phyloP scores from a whole-genome alignment of 345 rosid species.

The Nasturtium officinale region DNA sequence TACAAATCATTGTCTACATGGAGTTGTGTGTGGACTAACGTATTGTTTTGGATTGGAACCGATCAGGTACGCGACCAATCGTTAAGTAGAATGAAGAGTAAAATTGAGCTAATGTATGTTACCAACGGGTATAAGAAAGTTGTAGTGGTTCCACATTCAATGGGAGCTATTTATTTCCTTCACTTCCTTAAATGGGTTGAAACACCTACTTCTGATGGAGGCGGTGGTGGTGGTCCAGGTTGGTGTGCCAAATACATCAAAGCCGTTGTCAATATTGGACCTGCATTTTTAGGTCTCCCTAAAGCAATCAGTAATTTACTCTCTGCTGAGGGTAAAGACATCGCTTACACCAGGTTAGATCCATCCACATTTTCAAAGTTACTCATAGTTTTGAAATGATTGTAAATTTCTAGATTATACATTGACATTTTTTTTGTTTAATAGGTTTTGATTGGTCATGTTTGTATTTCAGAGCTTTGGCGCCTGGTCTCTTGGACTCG shows the following conservation, averaged over 20 bases:
- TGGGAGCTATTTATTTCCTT: conserved; percentile 76
- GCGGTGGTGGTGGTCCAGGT: conserved; percentile 65
- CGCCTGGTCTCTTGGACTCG: conserved; percentile 54
- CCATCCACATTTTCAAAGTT: neutral
- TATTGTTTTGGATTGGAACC: conserved; percentile 26
- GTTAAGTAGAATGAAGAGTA: conserved; percentile 76
- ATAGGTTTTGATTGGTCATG: neutral
- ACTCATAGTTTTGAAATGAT: neutral
- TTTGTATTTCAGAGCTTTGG: conserved; percentile 54
- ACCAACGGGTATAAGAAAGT: conserved; percentile 68
- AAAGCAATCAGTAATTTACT: conserved; percentile 60
- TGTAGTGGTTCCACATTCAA: conserved; percentile 82
- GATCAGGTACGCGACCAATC: conserved; percentile 69
- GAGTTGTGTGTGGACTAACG: conserved; percentile 30
- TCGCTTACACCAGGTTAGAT: conserved; percentile 56
- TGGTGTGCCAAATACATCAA: conserved; percentile 77
- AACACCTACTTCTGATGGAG: conserved; percentile 62
- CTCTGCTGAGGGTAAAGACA: conserved; percentile 63
- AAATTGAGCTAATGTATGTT: conserved; percentile 66
- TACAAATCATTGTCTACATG: neutral
- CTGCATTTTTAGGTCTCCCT: conserved; percentile 70
- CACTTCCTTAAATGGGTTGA: conserved; percentile 90
- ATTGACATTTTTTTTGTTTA: neutral
- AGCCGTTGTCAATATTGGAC: conserved; percentile 68
- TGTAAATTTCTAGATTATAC: neutral